Percentiles rank a stretch among this genome's conserved stretches.
Evolutionary conservation across 2,329 filamentous ascomycete genomes (phyloP).

Genomic region (Incumbomyces delicatus): DNA sequence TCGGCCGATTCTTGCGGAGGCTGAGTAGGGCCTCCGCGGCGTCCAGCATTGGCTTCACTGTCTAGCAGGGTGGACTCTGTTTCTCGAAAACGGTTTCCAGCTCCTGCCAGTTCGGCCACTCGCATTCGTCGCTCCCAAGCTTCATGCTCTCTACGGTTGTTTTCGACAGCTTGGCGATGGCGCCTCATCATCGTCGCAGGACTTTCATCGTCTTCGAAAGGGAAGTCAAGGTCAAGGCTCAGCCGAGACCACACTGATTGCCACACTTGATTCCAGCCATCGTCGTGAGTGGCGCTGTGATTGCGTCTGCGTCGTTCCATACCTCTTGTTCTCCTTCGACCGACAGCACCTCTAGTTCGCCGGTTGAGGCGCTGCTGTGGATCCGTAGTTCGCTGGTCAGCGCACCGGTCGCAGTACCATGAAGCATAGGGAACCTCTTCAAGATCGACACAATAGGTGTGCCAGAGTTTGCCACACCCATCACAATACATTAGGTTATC

Average conservation of each 20-base stretch:
- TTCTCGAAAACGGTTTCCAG: constrained; percentile 60
- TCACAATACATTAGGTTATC: constrained; percentile 84
- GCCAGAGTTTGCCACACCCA: constrained; percentile 78
- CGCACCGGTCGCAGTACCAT: constrained; percentile 89
- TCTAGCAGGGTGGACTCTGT: constrained; percentile 49
- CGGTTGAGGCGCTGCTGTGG: constrained; percentile 24
- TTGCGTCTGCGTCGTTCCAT: constrained; percentile 34
- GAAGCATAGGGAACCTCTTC: constrained; percentile 63
- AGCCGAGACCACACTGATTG: constrained; percentile 75
- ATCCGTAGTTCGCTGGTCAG: constrained; percentile 36
- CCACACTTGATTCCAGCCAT: constrained; percentile 72
- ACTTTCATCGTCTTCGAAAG: constrained; percentile 65
- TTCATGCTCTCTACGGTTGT: constrained; percentile 49
- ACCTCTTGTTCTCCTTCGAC: constrained; percentile 36
- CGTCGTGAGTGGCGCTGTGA: constrained; percentile 33
- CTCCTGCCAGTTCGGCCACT: constrained; percentile 68
- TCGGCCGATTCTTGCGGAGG: constrained; percentile 62
- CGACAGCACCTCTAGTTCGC: constrained; percentile 36
- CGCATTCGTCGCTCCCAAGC: constrained; percentile 77
- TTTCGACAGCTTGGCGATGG: constrained; percentile 36
- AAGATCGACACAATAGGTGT: constrained; percentile 83
- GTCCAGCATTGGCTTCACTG: constrained; percentile 29
- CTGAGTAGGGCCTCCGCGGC: constrained; percentile 27
- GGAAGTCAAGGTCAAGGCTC: constrained; percentile 72
- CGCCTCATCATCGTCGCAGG: constrained; percentile 47